Conservation (phyloP, 805 yeast species). For the Metschnikowia lunata region DNA sequence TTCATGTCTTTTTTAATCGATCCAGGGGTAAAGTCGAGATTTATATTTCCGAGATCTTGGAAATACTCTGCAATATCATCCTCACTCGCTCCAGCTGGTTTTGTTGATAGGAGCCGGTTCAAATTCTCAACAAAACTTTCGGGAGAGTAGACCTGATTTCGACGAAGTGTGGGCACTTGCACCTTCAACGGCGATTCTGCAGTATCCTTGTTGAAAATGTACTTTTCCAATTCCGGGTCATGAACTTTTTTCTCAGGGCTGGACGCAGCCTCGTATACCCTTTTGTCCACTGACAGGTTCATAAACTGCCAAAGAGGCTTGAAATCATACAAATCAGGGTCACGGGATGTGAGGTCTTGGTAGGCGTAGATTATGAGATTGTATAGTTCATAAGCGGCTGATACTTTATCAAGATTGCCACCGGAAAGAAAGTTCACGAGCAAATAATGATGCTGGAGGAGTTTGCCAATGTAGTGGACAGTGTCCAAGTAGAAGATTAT, state of each 20-base stretch:
- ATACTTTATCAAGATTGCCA: slow-evolving; percentile 20
- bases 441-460: slow-evolving; percentile 19
- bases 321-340: slow-evolving; percentile 31
- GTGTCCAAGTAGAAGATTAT: slow-evolving; percentile 42
- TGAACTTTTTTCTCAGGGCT: not conserved
- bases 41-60: not conserved
- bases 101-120: slow-evolving; percentile 16
- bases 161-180: slow-evolving; percentile 17
- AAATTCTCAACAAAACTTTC: slow-evolving; percentile 28
- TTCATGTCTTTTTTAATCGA: not conserved
- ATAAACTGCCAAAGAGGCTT: slow-evolving; percentile 34
- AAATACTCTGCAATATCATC: slow-evolving; percentile 1
- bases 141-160: slow-evolving; percentile 19
- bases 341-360: slow-evolving; percentile 32
- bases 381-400: slow-evolving; percentile 34
- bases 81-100: slow-evolving; percentile 1
- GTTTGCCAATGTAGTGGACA: slow-evolving; percentile 29
- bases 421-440: slow-evolving; percentile 34
- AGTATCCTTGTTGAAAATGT: slow-evolving; percentile 22
- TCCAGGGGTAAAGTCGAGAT: not conserved
- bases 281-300: slow-evolving; percentile 23
- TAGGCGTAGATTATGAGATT: slow-evolving; percentile 30
- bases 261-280: slow-evolving; percentile 3
- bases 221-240: slow-evolving; percentile 4
- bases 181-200: slow-evolving; percentile 36